Evolutionary conservation across 257 asterid genomes (phyloP).

Genomic region (Jasminum sambac): DNA sequence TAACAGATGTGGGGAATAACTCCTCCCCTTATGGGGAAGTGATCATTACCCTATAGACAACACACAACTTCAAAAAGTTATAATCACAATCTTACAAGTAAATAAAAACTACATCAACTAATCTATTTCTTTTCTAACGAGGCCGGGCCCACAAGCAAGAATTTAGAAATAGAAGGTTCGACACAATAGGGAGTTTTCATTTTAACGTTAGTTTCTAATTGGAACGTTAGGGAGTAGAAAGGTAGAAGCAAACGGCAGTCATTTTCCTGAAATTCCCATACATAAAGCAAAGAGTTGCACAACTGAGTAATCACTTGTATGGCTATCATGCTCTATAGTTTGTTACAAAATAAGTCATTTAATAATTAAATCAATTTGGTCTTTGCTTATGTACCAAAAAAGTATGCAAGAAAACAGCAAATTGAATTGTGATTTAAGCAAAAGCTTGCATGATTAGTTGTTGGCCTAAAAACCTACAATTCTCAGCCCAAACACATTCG

Average conservation of each 20-base stretch:
- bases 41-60: no score
- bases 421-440: background rate
- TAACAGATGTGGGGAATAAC: no score
- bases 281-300: background rate
- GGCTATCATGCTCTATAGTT: background rate
- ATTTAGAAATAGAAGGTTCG: background rate
- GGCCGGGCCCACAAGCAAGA: background rate
- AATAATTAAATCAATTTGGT: background rate
- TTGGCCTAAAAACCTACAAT: background rate
- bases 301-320: background rate
- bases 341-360: background rate
- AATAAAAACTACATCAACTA: background rate
- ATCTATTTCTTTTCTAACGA: background rate
- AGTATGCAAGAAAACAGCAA: background rate
- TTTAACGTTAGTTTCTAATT: background rate
- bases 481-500: background rate
- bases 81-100: background rate
- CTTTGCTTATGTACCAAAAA: background rate
- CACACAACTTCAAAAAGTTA: no score
- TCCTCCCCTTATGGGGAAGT: no score
- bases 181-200: no score
- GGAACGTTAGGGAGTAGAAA: background rate
- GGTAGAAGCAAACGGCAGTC: background rate
- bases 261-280: slow-evolving; percentile 2
- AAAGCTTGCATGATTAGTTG: slow-evolving; percentile 1